Evolutionary conservation across 2,329 filamentous ascomycete species (phyloP).

Genomic region (Venturia nashicola): DNA sequence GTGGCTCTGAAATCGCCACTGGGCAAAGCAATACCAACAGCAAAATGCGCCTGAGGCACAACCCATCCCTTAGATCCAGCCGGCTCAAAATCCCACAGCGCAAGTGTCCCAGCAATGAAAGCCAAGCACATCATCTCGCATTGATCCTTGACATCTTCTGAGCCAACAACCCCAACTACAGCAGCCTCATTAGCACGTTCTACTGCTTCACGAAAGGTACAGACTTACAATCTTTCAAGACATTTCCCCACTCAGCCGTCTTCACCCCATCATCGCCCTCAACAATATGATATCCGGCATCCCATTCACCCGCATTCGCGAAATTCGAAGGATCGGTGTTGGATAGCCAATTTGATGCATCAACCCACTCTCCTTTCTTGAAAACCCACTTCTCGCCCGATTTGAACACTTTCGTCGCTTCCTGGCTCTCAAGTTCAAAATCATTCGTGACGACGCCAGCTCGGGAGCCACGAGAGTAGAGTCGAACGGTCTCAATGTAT

Average conservation of each 20-base stretch:
- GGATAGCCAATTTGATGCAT: slow-evolving; percentile 4
- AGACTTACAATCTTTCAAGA: slow-evolving; percentile 5
- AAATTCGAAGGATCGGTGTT: slow-evolving; percentile 7
- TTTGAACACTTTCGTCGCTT: not conserved
- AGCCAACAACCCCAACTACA: not conserved
- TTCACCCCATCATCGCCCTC: not conserved
- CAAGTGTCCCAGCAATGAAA: slow-evolving; percentile 9
- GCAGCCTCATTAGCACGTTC: not conserved
- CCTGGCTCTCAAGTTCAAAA: not conserved
- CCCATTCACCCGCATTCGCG: slow-evolving; percentile 1
- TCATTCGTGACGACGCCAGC: not conserved
- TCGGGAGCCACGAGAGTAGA: slow-evolving; percentile 4
- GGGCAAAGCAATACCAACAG: slow-evolving; percentile 9
- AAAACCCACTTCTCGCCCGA: not conserved
- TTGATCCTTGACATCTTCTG: slow-evolving; percentile 1
- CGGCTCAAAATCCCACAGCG: slow-evolving; percentile 10
- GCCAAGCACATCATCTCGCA: slow-evolving; percentile 1
- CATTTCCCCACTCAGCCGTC: not conserved
- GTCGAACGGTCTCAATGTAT: slow-evolving; percentile 7
- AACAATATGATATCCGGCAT: not conserved
- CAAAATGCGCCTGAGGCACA: slow-evolving; percentile 4
- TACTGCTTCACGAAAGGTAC: not conserved
- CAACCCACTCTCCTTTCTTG: slow-evolving; percentile 4
- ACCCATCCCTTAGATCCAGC: not conserved
- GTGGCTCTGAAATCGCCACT: slow-evolving; percentile 4